Percentiles rank a stretch among this genome's conserved stretches.
Conservation (phyloP, 768 basidiomycete species). For the Flagelloscypha sp. region DNA sequence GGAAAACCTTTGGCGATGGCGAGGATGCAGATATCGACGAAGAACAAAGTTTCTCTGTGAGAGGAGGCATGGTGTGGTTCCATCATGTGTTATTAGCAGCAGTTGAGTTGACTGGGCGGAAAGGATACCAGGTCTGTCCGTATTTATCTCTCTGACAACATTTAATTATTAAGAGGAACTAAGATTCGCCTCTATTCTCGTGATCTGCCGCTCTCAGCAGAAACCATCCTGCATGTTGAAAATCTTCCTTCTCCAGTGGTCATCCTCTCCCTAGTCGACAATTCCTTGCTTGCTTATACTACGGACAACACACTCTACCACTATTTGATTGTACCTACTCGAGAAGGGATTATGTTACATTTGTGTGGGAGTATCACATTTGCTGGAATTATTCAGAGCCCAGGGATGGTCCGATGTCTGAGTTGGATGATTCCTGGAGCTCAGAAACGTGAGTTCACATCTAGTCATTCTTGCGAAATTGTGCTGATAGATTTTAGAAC, state of each 20-base stretch:
- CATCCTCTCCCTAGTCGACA: constrained; percentile 88
- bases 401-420: constrained; percentile 76
- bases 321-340: constrained; percentile 81
- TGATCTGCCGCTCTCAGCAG: constrained; percentile 77
- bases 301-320: constrained; percentile 90
- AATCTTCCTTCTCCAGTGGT: constrained; percentile 68
- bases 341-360: constrained; percentile 77
- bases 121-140: constrained; percentile 62
- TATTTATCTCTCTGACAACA: constrained; percentile 1
- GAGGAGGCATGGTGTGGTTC: constrained; percentile 93
- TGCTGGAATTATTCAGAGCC: constrained; percentile 77
- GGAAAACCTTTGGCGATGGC: constrained; percentile 82
- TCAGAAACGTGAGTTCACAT: constrained; percentile 70
- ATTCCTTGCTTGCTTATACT: constrained; percentile 90
- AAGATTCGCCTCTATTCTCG: constrained; percentile 93
- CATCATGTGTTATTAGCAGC: constrained; percentile 91
- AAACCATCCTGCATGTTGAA: constrained; percentile 79
- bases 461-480: background rate
- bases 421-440: constrained; percentile 96
- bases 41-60: constrained; percentile 80
- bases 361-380: constrained; percentile 95
- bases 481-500: constrained; percentile 39
- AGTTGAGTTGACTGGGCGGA: constrained; percentile 73
- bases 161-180: constrained; percentile 3
- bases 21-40: constrained; percentile 72